Evolutionary conservation across 441 rosid genomes (phyloP), one percentile per base, ranked within the genome.

Genomic region (Erodium chrysanthum): DNA sequence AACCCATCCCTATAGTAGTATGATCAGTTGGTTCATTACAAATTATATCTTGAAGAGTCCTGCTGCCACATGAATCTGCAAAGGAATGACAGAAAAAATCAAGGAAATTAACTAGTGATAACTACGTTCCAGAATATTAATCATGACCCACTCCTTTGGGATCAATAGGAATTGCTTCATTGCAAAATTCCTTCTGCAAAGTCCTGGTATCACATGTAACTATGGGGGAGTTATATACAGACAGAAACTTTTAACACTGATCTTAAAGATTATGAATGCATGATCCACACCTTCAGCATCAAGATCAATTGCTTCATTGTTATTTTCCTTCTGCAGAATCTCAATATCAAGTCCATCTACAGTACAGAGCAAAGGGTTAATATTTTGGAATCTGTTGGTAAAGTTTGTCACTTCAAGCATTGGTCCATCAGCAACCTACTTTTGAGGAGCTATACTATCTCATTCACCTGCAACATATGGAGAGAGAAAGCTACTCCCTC

Each of bases 231-330:
- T 21, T 58, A 58, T 58, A 58, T 23, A 23, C 10, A 9, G 63
- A 21, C 31, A 58, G 29, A 58, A 23, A 58, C n/a, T n/a, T 22
- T 22, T 58, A 58, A 21, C 5, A 58, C 27, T 22, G 31, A 58
- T 58, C 22, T 3, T 11, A 11, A 12, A 58, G 31, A 9, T 22
- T 3, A 58, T 22, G 63, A 10, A 58, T 11, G 15, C n/a, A 21
- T 4, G 63, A 58, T 18, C 27, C 27, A 11, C 63, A 60, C 64
- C 64, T 60, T 60, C 64, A 60, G 64, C 64, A 12, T 60, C 64
- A 23, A 60, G 64, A 60, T 60, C 64, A 60, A 60, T 60, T 23
- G 64, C 64, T 60, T 60, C 64, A 14, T 60, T 60, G 64, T 7
- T 22, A 10, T 21, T 58, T 58, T 58, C 63, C 14, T 58, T 58